Evolutionary conservation across 257 asterid species (phyloP), one percentile per base, ranked within the genome.

Genomic region (Voacanga thouarsii): DNA sequence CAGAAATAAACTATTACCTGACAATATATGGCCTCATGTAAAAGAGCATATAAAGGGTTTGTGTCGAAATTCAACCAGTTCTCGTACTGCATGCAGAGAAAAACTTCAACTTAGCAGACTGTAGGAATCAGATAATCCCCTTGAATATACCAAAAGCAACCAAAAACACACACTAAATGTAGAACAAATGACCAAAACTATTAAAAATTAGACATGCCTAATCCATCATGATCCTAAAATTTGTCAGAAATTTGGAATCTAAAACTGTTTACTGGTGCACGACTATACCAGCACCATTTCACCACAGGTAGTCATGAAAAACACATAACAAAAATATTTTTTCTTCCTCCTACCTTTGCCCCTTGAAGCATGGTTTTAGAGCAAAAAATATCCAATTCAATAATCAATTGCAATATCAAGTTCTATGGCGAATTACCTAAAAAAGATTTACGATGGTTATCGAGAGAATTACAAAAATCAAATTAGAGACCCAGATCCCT

Each of bases 1-100:
- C 14, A 55, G 60, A 55, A 16, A 28, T 19, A 71, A 33, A 61
- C 28, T 39, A 53, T 79, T 89, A 95, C 99, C 98, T 95, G 93
- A 80, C 98, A 93, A 83, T 90, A 95, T 83, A 95, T 89, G 84
- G 96, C 84, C 88, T 95, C 99, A 6, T 95, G 99, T 91, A 95
- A 79, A 71, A 93, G 79, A 41, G 98, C 99, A 79, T 89, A 95
- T 74, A 95, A 85, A 60, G 99, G 99, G 84, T 95, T 95, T 80
- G 89, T 83, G 80, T 90, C 93, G 64, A 91, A 88, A 78, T 76
- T 86, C 86, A 95, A 82, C 93, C 97, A 90, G 84, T 74, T 90
- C 87, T 95, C 99, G 64, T 81, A 95, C 99, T 95, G 97, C 94
- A 87, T 53, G 59, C 23, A 61, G 59, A 76, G 53, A 80, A 7